phyloP scores from a whole-genome alignment of 2,329 filamentous ascomycete genomes.

The Talaromyces rugulosus region DNA sequence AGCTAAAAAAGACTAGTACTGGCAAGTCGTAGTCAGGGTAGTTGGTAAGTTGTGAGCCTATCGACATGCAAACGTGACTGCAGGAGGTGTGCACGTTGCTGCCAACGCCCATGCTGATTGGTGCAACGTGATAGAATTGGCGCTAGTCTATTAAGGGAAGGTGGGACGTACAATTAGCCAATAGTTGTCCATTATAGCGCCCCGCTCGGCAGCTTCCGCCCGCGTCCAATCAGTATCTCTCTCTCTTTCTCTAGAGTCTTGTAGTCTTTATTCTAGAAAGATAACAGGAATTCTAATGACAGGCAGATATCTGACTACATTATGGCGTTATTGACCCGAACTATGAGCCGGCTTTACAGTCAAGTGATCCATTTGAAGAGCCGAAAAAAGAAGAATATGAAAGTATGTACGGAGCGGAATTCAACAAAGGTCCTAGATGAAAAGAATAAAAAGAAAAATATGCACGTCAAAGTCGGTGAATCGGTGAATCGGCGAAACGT shows the following conservation, averaged over 20 bases:
- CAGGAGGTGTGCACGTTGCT: constrained; percentile 8
- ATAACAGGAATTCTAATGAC: too few species aligned
- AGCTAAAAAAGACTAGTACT: background rate
- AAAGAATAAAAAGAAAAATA: background rate
- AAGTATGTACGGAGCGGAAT: background rate
- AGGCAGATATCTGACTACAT: too few species aligned
- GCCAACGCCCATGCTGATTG: constrained; percentile 1
- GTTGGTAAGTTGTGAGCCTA: background rate
- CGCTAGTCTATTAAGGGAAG: background rate
- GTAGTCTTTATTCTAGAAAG: background rate
- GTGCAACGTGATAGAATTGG: background rate
- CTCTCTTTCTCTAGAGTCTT: too few species aligned
- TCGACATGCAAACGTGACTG: background rate
- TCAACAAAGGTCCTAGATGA: background rate
- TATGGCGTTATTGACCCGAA: too few species aligned
- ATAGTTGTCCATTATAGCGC: background rate
- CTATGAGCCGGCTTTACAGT: background rate
- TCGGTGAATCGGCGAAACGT: background rate
- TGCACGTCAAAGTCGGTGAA: background rate
- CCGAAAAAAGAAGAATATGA: background rate
- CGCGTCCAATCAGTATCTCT: background rate
- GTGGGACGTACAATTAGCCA: background rate
- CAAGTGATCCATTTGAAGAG: background rate
- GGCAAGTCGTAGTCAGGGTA: background rate
- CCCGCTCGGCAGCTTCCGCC: background rate